Evolutionary conservation across 2,329 filamentous ascomycete genomes (phyloP), one percentile per base, ranked within the genome.

Genomic region (Penicillium verrucosum): DNA sequence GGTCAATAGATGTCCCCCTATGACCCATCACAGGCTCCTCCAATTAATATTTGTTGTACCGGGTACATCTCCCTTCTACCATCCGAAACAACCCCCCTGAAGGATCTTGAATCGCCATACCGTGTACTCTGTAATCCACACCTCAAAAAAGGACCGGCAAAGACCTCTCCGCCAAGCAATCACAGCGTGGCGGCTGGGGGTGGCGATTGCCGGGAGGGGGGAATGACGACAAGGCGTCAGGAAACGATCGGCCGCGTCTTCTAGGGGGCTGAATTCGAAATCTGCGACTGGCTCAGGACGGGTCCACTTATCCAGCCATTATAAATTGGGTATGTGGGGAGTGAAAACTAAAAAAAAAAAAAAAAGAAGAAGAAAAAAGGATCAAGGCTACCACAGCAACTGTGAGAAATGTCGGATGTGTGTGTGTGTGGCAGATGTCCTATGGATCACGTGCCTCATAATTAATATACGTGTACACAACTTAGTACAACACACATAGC

Each of bases 211-310:
- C 59, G 60, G 45, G 27, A 11, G 21, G 27, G 30, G 5, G 7
- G 29, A 16, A 60, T 64, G 62, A 63, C 61, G 60, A 61, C 46
- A 54, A 43, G 59, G 56, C 56, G 56, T 40, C 54, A 51, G 52
- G 44, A 50, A 59, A 59, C 32, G 58, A 59, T 62, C 59, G 60
- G 54, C 58, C 54, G 42, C 55, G 51, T 57, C 37, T 42, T n/a
- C 25, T 43, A 56, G 54, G 60, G 47, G 59, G 60, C 51, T 61
- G 51, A 60, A 54, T 60, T 37, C 16, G 34, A 45, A 44, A 46
- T 43, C 42, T 57, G 36, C 47, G 7, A 53, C 38, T 49, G 57
- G 46, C n/a, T 27, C 41, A 48, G 9, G 32, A 32, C 40, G 44
- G 52, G 30, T 23, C 54, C 54, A 56, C 54, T n/a, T 41, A 34